Base-by-base conservation (phyloP, 208 protist species). In the Acanthamoeba pearcei region DNA sequence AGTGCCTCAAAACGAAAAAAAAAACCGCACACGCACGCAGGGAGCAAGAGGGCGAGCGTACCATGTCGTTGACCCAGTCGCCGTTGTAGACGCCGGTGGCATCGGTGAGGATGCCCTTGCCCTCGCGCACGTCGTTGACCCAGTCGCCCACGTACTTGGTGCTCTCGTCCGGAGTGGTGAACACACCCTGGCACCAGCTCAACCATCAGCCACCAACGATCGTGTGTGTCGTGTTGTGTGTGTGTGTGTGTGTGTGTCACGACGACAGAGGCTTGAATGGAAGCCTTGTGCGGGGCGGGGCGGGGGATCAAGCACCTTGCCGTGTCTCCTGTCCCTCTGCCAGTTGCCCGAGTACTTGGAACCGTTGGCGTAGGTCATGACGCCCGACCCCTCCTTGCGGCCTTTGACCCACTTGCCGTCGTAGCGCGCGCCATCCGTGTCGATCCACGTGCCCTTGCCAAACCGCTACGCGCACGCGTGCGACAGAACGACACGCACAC, bases 401-500 rank as follows among this genome's bases (percentile, higher is more conserved):
- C 83, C 83, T 53, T 90, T 90, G 19, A 90, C 83, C 83, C 83
- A 90, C 57, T 90, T 90, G 83, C 83, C 83, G 55, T 90, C 83
- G 57, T 90, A 90, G 76, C 76, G 76, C 13, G 76, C 24, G 76
- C 76, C 76, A 85, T 85, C 76, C 29, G 29, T 19, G 42, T 85
- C 76, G 13, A 85, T 85, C 76, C 49, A 57, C 49, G 76, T 85
- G 1, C 76, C 76, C 76, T 85, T 85, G 13, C 76, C 76, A 32
- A 85, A 85, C 49, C 38, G 35, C 76, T 85, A 12, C 2, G 3
- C 72, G 38, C 38, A 38, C 2, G 38, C 2, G 38, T 38, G 38
- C 38, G 38, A 38, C 1, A 38, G 38, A 38, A 38, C 38, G 38
- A 38, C 38, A 38, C 38, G 38, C 38, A 2, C 38, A 38, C n/a